These are phyloP conservation scores for Mallotus japonicus DNA, from an alignment of 441 rosid genomes.

Conservation along the genomic window DNA sequence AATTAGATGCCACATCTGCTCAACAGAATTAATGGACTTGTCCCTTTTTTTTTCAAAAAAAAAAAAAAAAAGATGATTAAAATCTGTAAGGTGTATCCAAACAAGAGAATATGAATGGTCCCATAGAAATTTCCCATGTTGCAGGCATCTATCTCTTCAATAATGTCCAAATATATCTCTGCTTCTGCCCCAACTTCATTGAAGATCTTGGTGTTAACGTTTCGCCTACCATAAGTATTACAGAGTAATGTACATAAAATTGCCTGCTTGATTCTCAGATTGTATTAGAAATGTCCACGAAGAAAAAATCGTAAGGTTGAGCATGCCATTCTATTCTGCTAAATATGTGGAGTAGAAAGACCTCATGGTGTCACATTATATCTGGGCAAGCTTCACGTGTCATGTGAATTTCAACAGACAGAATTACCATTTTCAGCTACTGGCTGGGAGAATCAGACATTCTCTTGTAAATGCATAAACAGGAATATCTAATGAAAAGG, in stretches of 20 bases:
- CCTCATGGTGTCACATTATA: neutral
- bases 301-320: neutral
- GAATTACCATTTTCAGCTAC: neutral
- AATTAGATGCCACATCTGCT: neutral
- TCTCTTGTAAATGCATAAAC: constrained; percentile 6
- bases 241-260: neutral
- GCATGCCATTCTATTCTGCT: neutral
- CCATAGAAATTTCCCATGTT: neutral
- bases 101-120: constrained; percentile 4
- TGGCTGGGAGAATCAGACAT: neutral
- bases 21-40: neutral
- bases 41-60: neutral
- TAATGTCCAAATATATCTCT: neutral
- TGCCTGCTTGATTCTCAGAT: constrained; percentile 1
- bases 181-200: neutral
- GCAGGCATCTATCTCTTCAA: constrained; percentile 11
- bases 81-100: neutral
- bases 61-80: neutral
- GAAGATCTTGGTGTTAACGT: neutral
- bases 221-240: neutral
- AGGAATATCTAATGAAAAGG: neutral
- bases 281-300: neutral
- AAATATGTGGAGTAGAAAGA: neutral
- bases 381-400: neutral
- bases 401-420: neutral